Base-by-base conservation (phyloP, 2,329 filamentous ascomycete species). In the Epichloe scottii region DNA sequence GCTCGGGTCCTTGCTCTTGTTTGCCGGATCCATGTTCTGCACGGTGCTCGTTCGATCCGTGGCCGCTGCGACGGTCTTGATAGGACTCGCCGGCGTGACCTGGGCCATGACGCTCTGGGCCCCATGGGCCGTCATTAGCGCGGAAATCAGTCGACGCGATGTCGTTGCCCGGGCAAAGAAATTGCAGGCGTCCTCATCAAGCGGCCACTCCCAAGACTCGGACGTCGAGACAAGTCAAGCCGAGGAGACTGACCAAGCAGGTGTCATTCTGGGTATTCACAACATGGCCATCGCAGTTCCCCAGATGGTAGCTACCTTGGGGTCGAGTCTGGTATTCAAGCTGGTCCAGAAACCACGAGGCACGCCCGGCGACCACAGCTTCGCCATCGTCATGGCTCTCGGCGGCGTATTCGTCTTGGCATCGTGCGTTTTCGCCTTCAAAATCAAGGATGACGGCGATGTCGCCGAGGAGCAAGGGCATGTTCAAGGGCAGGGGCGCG, bases 71-170 rank as follows among this genome's bases (percentile, higher is more conserved):
- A 95, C 87, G 0, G 74, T 81, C 1, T 76, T 95, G 35, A 84
- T 95, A 51, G 87, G 83, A 1, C 71, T 93, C 23, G 82, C 95
- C 46, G 91, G 91, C 35, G 82, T 97, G 53, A 89, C 88, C 1
- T 97, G 91, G 91, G 89, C 90, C 21, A 72, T 96, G 60, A 89
- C 89, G 2, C 79, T 94, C 26, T 97, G 91, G 91, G 91, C 90
- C 0, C 91, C 91, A 0, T 97, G 91, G 71, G 90, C 91, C 39
- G 86, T 97, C 59, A 96, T 97, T 63, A 89, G 88, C 44, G 88
- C 88, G 5, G 91, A 97, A 66, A 90, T 97, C 55, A 87, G 85
- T 54, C 86, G 84, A 54, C 83, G 89, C 5, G 87, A 95, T 62
- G 81, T 84, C 40, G 56, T 68, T 17, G 63, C 72, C 23, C 74